Conservation (phyloP, 139 green algal species). For the Asterochloris sp. region DNA sequence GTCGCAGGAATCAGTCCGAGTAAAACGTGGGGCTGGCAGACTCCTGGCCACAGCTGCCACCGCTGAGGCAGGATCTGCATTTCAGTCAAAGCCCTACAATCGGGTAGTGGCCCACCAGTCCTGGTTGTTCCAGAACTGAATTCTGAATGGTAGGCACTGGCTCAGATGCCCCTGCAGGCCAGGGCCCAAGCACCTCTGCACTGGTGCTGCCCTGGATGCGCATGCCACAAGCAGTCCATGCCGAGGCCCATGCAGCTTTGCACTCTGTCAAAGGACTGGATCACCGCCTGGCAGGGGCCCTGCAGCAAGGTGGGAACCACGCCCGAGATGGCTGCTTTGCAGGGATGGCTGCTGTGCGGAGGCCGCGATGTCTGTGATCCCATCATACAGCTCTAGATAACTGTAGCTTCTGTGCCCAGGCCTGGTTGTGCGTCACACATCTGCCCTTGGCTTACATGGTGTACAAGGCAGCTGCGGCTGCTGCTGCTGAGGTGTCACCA, state of each 20-base stretch:
- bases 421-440: not conserved
- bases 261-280: constrained; percentile 54
- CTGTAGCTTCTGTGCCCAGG: not conserved
- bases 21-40: no score
- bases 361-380: not conserved
- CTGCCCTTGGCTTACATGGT: not conserved
- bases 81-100: no score
- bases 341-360: not conserved
- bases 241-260: constrained; percentile 38
- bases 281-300: constrained; percentile 25
- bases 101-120: no score
- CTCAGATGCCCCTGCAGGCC: no score
- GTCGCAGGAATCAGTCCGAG: no score
- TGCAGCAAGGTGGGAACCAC: constrained; percentile 26
- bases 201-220: constrained; percentile 82
- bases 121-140: no score
- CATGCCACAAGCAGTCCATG: constrained; percentile 60
- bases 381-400: not conserved
- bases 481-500: not conserved
- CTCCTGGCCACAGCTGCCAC: no score
- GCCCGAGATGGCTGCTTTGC: no score
- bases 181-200: no score
- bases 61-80: no score
- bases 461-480: not conserved
- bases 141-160: no score